Base-by-base conservation (phyloP, 148 eudicot genomes). In the Rhododendron ferrugineum region DNA sequence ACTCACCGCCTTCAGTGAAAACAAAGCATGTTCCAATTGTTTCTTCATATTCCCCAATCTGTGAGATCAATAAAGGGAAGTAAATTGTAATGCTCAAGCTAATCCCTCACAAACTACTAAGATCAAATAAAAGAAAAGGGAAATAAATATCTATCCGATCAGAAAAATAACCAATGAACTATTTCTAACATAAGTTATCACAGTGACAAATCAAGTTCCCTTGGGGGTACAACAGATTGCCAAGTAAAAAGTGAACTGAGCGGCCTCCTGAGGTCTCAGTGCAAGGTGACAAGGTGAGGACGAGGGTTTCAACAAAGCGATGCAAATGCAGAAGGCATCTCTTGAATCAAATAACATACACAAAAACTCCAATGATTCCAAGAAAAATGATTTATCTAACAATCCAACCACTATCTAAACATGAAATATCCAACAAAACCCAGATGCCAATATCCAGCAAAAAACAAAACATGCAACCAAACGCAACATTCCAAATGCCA, bases 11-110 rank as follows among this genome's bases (percentile, higher is more conserved):
- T 85, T 93, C 98, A 44, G 88, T 90, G 86, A 95, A 94, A 46
- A 93, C 91, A 82, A 95, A 87, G 89, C 95, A 94, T 78, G 98
- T 92, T 85, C 98, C 98, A 50, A 92, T 84, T 56, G 97, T 95
- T 89, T 95, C 98, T 88, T 93, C 94, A 78, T 95, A 95, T 85
- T 92, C 93, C 50, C 97, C 97, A 83, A 94, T 88, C 97, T 95
- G 85, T 54, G 32, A 86, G 20, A 44, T 62, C 36, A 74, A 81
- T 8, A 72, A 73, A 52, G 40, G 58, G 16, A 32, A 22, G 80
- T 81, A 36, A 56, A 81, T 81, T 44, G 42, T 36, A 60, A 56
- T 34, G 37, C 66, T 62, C 66, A 80, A 15, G 81, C 28, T 28
- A 30, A 49, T 15, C 3, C 50, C 62, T 79, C 64, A 30, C 58